phyloP scores from a whole-genome alignment of 2,329 filamentous ascomycete species.

The Xylariaceae sp. region DNA sequence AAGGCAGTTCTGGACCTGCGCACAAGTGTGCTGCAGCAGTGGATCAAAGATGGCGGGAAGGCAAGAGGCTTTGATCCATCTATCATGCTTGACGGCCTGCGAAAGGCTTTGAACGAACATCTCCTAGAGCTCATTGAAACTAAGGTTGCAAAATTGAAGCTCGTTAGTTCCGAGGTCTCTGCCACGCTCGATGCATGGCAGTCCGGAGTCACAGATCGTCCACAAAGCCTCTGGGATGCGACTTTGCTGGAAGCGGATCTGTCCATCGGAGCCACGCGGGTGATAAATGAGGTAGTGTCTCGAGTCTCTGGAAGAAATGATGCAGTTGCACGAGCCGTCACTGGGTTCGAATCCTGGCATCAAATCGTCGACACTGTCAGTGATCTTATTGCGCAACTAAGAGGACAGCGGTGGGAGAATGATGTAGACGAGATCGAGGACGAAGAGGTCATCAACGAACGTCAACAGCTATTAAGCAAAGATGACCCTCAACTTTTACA shows the following conservation, averaged over 20 bases:
- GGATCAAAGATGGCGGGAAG: constrained; percentile 66
- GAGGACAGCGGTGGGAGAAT: constrained; percentile 69
- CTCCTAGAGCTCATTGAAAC: constrained; percentile 59
- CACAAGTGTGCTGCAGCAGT: constrained; percentile 66
- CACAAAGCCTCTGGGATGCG: constrained; percentile 63
- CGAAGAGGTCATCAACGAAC: constrained; percentile 63
- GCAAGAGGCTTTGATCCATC: constrained; percentile 64
- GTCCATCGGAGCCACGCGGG: constrained; percentile 58
- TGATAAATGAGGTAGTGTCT: constrained; percentile 66
- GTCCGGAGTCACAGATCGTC: constrained; percentile 45
- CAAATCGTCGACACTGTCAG: constrained; percentile 66
- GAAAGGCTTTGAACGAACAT: constrained; percentile 64
- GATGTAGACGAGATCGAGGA: constrained; percentile 71
- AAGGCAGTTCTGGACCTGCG: constrained; percentile 66
- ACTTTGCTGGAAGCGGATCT: constrained; percentile 63
- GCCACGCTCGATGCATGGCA: constrained; percentile 60
- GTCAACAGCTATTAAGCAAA: constrained; percentile 64
- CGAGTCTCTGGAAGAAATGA: constrained; percentile 70
- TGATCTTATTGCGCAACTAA: constrained; percentile 60
- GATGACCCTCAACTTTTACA: constrained; percentile 66
- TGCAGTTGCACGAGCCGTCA: constrained; percentile 57
- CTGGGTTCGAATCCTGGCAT: constrained; percentile 69
- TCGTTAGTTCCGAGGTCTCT: constrained; percentile 62
- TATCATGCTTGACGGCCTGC: constrained; percentile 64
- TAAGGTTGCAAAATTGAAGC: constrained; percentile 60